Conservation (phyloP, 2,329 filamentous ascomycete genomes). For the Xylaria sp. region DNA sequence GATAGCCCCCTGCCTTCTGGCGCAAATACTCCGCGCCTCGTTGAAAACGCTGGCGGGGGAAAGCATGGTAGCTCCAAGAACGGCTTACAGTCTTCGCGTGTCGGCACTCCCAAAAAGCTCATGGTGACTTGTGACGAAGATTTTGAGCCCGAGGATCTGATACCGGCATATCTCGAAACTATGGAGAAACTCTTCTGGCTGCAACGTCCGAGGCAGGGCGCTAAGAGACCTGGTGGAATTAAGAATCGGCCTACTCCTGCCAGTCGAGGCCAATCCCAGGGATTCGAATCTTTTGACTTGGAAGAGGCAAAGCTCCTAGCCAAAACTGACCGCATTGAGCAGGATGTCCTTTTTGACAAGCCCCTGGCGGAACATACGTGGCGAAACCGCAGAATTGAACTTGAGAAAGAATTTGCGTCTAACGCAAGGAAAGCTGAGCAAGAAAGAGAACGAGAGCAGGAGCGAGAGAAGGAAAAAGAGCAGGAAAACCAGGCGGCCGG, state of each 20-base stretch:
- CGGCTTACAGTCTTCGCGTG: constrained; percentile 46
- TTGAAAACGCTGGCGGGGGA: constrained; percentile 50
- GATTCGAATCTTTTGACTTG: constrained; percentile 50
- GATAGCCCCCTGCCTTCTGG: constrained; percentile 64
- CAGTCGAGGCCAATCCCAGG: not conserved
- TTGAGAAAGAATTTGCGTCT: constrained; percentile 71
- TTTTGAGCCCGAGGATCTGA: constrained; percentile 78
- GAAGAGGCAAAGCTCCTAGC: constrained; percentile 74
- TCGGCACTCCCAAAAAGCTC: constrained; percentile 55
- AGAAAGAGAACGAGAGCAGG: constrained; percentile 46
- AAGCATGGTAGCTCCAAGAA: constrained; percentile 53
- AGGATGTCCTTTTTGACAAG: constrained; percentile 79
- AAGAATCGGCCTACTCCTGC: constrained; percentile 33
- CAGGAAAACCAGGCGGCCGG: constrained; percentile 49
- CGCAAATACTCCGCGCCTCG: constrained; percentile 59
- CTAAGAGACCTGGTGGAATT: constrained; percentile 52
- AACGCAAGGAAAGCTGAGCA: constrained; percentile 56
- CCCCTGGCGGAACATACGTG: constrained; percentile 73
- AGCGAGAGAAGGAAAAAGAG: constrained; percentile 50
- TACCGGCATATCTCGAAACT: constrained; percentile 80
- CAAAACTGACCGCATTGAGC: constrained; percentile 81
- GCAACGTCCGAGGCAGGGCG: constrained; percentile 64
- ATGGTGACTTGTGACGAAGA: constrained; percentile 71
- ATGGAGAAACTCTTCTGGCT: constrained; percentile 75
- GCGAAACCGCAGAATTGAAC: constrained; percentile 66